Conservation (phyloP, 768 basidiomycete genomes). For the Termitomyces sp. region DNA sequence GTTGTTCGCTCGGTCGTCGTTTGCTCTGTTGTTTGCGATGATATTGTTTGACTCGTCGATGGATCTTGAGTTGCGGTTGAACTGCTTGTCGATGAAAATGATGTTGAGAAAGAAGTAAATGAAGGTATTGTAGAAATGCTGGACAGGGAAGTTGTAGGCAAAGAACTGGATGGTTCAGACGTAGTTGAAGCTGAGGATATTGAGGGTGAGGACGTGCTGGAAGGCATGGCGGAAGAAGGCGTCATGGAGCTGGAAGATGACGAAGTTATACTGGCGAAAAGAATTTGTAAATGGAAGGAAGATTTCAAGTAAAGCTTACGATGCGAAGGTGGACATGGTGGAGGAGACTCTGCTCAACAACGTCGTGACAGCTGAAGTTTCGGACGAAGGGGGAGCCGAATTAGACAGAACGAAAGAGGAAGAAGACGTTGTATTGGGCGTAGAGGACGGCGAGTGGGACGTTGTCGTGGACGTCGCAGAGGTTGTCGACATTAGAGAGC, state of each 20-base stretch:
- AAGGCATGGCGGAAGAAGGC: slow-evolving; percentile 8
- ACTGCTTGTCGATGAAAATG: slow-evolving; percentile 10
- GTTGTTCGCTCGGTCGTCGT: slow-evolving; percentile 13
- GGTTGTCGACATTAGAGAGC: slow-evolving; percentile 11
- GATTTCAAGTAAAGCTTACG: background rate
- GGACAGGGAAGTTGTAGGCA: slow-evolving; percentile 14
- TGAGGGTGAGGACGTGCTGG: slow-evolving; percentile 17
- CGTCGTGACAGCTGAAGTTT: slow-evolving; percentile 6
- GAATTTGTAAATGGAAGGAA: background rate
- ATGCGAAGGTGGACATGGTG: slow-evolving; percentile 10
- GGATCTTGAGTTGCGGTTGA: slow-evolving; percentile 7
- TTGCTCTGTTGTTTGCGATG: slow-evolving; percentile 10
- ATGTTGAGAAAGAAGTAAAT: slow-evolving; percentile 17
- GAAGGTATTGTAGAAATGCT: slow-evolving; percentile 19
- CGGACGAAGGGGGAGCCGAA: slow-evolving; percentile 11
- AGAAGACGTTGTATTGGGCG: slow-evolving; percentile 15
- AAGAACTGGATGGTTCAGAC: slow-evolving; percentile 6
- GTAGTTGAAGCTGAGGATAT: slow-evolving; percentile 14
- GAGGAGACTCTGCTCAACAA: background rate
- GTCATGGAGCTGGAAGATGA: slow-evolving; percentile 3
- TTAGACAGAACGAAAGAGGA: slow-evolving; percentile 16
- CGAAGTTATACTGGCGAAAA: background rate
- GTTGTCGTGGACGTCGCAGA: slow-evolving; percentile 8
- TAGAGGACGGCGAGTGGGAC: slow-evolving; percentile 9
- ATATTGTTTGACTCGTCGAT: slow-evolving; percentile 5